Evolutionary conservation across 345 rosid species (phyloP).

Genomic region (Citrus cavaleriei): DNA sequence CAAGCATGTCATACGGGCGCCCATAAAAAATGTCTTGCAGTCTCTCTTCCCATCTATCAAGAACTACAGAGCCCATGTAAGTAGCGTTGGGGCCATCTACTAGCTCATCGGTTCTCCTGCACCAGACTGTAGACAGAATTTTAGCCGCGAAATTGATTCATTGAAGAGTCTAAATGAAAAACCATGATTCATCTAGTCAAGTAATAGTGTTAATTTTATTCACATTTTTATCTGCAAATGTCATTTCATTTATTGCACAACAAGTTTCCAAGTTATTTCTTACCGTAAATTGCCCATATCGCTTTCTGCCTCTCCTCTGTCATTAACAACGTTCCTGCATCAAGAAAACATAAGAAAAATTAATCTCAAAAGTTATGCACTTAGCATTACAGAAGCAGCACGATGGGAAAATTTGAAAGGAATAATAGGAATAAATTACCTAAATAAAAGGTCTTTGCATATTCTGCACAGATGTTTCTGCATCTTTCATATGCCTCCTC

Average conservation of each 20-base stretch:
- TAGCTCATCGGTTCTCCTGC: constrained; percentile 60
- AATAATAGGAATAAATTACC: constrained; percentile 22
- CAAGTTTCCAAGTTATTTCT: background rate
- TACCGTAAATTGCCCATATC: constrained; percentile 70
- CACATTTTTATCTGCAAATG: background rate
- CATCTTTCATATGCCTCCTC: constrained; percentile 50
- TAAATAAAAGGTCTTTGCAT: constrained; percentile 65
- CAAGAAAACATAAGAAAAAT: background rate
- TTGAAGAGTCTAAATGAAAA: background rate
- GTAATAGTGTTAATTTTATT: background rate
- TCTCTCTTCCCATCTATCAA: constrained; percentile 58
- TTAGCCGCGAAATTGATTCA: background rate
- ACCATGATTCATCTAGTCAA: background rate
- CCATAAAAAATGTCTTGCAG: constrained; percentile 55
- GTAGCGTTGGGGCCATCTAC: constrained; percentile 58
- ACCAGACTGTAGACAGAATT: constrained; percentile 42
- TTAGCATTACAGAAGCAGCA: background rate
- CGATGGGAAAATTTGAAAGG: background rate
- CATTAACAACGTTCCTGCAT: constrained; percentile 61
- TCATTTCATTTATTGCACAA: background rate
- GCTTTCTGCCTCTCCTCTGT: constrained; percentile 58
- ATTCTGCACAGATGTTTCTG: constrained; percentile 45
- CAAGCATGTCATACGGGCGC: constrained; percentile 56
- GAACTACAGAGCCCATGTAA: constrained; percentile 35
- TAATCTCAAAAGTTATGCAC: background rate